Evolutionary conservation across 1,284 basidiomycete genomes (phyloP), one percentile per base, ranked within the genome.

Genomic region (Xerocomus alliaceus): DNA sequence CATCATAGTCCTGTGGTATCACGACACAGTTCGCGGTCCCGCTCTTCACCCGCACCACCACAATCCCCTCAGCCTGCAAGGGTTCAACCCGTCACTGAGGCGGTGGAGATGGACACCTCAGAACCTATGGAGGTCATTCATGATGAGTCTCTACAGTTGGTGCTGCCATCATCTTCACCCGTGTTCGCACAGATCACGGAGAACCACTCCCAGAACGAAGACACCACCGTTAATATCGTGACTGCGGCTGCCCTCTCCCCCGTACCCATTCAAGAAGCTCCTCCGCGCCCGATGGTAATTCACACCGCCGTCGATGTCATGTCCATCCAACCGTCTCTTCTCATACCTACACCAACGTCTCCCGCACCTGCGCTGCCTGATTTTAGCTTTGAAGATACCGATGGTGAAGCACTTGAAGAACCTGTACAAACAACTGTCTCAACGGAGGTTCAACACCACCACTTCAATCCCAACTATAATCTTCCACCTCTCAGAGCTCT

Each of bases 401-500:
- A 73, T 11, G 44, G 62, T 35, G 67, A 76, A 56, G 60, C 32
- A 44, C 45, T 64, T 34, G 70, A 69, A 58, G 76, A 73, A 60
- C 58, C 63, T 34, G 63, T 34, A 46, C 71, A 54, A 48, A 58
- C 48, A 0, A 61, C 62, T 5, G 24, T 62, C 20, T 67, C 74
- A 28, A 68, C 71, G 26, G 74, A 69, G 32, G 65, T 64, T 41
- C 77, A 76, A 57, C 71, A 75, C 45, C 76, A 77, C 60, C 78
- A 82, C 50, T 79, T 81, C 62, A 77, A 81, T 49, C 79, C 80
- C 18, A 69, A 79, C 1, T 91, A 90, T 68, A 80, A 82, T 8
- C 77, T 91, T 5, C 90, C 91, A 20, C 82, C 85, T 13, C 77
- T 89, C 47, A 87, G 84, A 65, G 68, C 78, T 8, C 78, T 92